Evolutionary conservation across 1,284 basidiomycete genomes (phyloP).

Genomic region (Cystobasidium sp.): DNA sequence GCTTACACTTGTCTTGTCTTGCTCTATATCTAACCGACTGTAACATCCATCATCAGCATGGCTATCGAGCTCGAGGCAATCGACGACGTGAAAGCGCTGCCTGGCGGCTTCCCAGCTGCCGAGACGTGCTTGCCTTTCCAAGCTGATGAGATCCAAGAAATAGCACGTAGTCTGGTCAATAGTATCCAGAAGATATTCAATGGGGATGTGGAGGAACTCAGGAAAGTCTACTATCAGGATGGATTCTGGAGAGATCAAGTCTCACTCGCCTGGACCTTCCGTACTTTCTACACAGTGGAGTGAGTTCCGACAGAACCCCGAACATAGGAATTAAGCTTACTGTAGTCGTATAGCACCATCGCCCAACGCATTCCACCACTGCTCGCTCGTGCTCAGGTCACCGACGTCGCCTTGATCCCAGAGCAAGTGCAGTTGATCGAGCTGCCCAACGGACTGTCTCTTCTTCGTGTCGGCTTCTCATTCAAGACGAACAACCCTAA

Average conservation of each 20-base stretch:
- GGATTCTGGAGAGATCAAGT: slow-evolving; percentile 41
- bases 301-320: neutral
- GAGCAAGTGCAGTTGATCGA: slow-evolving; percentile 13
- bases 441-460: slow-evolving; percentile 21
- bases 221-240: slow-evolving; percentile 21
- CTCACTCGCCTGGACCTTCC: slow-evolving; percentile 29
- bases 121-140: slow-evolving; percentile 1
- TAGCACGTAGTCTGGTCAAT: neutral
- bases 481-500: slow-evolving; percentile 24
- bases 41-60: neutral
- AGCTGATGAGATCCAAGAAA: neutral
- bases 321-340: neutral
- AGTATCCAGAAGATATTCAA: slow-evolving; percentile 2
- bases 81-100: slow-evolving; percentile 11
- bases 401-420: slow-evolving; percentile 2
- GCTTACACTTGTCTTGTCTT: too few species aligned
- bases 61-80: slow-evolving; percentile 8
- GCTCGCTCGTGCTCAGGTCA: slow-evolving; percentile 6
- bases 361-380: slow-evolving; percentile 7
- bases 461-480: slow-evolving; percentile 26
- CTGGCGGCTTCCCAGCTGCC: slow-evolving; percentile 23
- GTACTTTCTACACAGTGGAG: slow-evolving; percentile 23
- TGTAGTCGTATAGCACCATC: slow-evolving; percentile 13
- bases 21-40: too few species aligned
- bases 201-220: neutral